Evolutionary conservation across 306 rosid genomes (phyloP).

Genomic region (Glycine tomentella): DNA sequence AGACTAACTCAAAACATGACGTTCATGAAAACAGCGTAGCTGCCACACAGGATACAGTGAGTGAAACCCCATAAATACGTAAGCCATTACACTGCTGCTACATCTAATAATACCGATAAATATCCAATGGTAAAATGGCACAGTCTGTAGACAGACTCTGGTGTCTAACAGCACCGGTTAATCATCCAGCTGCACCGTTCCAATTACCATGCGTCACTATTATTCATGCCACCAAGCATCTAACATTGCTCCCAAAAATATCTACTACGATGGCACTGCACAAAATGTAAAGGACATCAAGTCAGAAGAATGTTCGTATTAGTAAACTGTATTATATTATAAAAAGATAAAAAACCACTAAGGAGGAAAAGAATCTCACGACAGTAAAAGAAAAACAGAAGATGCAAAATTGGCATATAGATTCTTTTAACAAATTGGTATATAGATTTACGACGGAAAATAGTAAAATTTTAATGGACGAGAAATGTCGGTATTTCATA

Average conservation of each 20-base stretch:
- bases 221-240: constrained; percentile 10
- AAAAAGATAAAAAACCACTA: too few species aligned
- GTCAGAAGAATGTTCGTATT: too few species aligned
- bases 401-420: too few species aligned
- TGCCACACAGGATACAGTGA: constrained; percentile 24
- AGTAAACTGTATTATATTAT: too few species aligned
- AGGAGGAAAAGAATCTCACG: too few species aligned
- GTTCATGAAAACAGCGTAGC: background rate
- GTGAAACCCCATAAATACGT: constrained; percentile 32
- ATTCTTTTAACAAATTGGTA: too few species aligned
- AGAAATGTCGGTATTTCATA: background rate
- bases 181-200: constrained; percentile 28
- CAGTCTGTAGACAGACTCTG: constrained; percentile 26
- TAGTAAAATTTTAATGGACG: background rate
- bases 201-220: background rate
- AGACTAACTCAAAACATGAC: background rate
- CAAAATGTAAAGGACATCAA: too few species aligned
- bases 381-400: background rate
- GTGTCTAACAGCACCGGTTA: constrained; percentile 18
- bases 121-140: constrained; percentile 3
- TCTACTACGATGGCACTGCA: too few species aligned
- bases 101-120: background rate
- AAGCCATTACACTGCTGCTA: constrained; percentile 25
- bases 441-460: background rate
- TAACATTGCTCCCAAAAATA: constrained; percentile 7